phyloP scores from a whole-genome alignment of 345 rosid genomes.

The Citrus trifoliata region DNA sequence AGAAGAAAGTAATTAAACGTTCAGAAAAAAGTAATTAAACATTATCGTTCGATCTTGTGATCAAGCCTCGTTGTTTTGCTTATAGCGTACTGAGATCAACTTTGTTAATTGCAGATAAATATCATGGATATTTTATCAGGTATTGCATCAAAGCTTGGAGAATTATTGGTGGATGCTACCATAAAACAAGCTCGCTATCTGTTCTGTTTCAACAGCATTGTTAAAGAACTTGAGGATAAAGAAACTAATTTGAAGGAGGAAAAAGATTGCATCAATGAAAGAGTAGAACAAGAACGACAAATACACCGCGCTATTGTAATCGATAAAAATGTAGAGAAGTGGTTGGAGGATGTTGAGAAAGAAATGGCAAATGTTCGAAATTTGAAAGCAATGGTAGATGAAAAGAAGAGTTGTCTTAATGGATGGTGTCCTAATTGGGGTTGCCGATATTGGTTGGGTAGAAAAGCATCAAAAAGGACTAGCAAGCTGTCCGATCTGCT shows the following conservation, averaged over 20 bases:
- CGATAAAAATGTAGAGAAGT: neutral
- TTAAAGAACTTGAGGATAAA: neutral
- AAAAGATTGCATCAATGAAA: neutral
- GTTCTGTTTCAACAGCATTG: neutral
- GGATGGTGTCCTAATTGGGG: too few relatives aligned
- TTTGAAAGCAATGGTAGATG: too few relatives aligned
- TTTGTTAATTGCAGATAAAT: neutral
- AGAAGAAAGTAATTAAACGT: too few relatives aligned
- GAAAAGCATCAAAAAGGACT: too few relatives aligned
- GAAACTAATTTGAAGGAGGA: neutral
- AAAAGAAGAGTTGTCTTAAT: too few relatives aligned
- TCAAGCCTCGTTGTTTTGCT: neutral
- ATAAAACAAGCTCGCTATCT: neutral
- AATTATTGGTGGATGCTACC: neutral
- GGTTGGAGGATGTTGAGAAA: too few relatives aligned
- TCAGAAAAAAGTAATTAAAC: too few relatives aligned
- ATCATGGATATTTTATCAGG: neutral
- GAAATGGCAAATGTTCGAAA: too few relatives aligned
- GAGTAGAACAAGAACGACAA: neutral
- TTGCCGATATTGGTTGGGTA: too few relatives aligned
- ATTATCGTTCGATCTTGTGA: neutral
- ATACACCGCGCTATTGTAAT: rapidly evolving
- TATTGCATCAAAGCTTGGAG: neutral
- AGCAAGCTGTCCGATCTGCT: too few relatives aligned
- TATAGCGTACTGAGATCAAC: neutral